phyloP scores from a whole-genome alignment of 495 filamentous ascomycete genomes.

The Xylaria longipes region DNA sequence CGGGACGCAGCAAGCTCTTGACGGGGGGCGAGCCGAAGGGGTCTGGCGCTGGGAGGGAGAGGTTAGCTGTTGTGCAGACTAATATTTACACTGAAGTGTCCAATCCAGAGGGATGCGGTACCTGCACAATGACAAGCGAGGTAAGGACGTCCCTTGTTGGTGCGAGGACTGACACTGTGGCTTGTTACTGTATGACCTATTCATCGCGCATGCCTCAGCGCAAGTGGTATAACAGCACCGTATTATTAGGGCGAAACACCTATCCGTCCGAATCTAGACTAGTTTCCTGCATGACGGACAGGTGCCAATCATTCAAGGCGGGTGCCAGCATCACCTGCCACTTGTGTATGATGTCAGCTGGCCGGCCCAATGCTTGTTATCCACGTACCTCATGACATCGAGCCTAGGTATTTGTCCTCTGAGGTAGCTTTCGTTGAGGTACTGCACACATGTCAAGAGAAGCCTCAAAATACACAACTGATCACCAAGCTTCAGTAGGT shows the following conservation, averaged over 20 bases:
- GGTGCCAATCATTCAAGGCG: conserved; percentile 29
- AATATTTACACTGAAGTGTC: conserved; percentile 15
- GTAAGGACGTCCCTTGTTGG: conserved; percentile 17
- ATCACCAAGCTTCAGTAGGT: neutral
- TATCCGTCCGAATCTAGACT: neutral
- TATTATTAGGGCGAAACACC: conserved; percentile 20
- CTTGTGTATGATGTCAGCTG: conserved; percentile 42
- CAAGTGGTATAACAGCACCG: conserved; percentile 11
- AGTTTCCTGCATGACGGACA: conserved; percentile 5
- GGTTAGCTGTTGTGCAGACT: conserved; percentile 8
- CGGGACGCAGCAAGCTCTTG: conserved; percentile 20
- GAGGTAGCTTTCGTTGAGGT: neutral
- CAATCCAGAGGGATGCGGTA: conserved; percentile 4
- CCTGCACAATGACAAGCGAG: conserved; percentile 26
- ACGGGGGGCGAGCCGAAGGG: conserved; percentile 22
- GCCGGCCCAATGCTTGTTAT: conserved; percentile 6
- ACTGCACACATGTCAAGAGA: neutral
- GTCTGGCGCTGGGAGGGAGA: conserved; percentile 10
- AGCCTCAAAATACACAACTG: neutral
- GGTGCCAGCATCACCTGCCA: conserved; percentile 39
- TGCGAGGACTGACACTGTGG: conserved; percentile 2
- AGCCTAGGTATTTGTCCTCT: neutral
- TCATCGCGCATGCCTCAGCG: neutral
- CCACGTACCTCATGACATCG: conserved; percentile 6
- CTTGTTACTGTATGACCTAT: conserved; percentile 21